These are phyloP conservation scores for Pleurotus pulmonarius DNA, from an alignment of 768 basidiomycete genomes.

Conservation along the genomic window DNA sequence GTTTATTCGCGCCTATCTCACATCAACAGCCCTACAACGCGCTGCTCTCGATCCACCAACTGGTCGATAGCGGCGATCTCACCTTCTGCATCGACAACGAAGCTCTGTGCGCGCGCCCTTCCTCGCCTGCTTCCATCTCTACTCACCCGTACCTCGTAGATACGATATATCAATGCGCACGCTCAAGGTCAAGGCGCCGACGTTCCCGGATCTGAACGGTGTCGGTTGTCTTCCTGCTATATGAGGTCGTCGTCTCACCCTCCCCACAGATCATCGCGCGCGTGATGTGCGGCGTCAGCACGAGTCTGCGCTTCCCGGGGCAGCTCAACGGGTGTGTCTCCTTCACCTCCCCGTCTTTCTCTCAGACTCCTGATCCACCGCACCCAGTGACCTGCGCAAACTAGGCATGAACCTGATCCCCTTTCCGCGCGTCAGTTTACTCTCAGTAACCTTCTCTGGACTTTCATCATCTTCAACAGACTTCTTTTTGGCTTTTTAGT, in stretches of 20 bases:
- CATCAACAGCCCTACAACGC: conserved; percentile 80
- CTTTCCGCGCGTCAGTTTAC: conserved; percentile 77
- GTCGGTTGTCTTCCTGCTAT: conserved; percentile 31
- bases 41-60: conserved; percentile 79
- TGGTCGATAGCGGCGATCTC: conserved; percentile 84
- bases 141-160: conserved; percentile 27
- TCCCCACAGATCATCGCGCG: conserved; percentile 62
- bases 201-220: conserved; percentile 65
- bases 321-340: conserved; percentile 74
- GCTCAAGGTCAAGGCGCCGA: conserved; percentile 60
- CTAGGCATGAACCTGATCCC: conserved; percentile 93
- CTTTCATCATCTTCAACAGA: conserved; percentile 9
- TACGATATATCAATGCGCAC: conserved; percentile 70
- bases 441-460: background rate
- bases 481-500: conserved; percentile 34
- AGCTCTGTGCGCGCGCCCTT: conserved; percentile 53
- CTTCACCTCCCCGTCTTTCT: background rate
- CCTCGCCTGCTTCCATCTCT: background rate
- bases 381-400: conserved; percentile 74
- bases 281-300: conserved; percentile 94
- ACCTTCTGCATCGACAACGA: conserved; percentile 87
- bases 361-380: conserved; percentile 9
- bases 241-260: background rate
- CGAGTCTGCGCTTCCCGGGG: conserved; percentile 89
- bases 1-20: conserved; percentile 40